These are phyloP conservation scores for Xylaria sp. DNA, from an alignment of 2,329 filamentous ascomycete genomes.

Conservation along the genomic window DNA sequence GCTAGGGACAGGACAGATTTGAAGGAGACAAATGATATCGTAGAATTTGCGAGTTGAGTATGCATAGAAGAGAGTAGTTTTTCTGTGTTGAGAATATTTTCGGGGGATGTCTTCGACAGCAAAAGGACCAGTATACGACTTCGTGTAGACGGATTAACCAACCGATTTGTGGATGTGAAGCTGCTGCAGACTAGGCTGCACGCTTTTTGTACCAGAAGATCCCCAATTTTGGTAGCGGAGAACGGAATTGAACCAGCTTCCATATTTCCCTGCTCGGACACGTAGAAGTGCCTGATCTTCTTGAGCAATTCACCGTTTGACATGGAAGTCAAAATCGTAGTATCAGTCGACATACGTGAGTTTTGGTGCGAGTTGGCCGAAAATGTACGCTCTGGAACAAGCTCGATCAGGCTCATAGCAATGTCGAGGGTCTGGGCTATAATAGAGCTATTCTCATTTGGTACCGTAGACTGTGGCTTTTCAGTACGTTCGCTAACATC, in stretches of 20 bases:
- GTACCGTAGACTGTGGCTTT: conserved; percentile 22
- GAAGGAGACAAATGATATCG: conserved; percentile 64
- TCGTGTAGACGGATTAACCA: conserved; percentile 64
- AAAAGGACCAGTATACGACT: conserved; percentile 69
- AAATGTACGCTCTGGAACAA: conserved; percentile 74
- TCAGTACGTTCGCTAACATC: conserved; percentile 57
- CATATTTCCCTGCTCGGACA: conserved; percentile 74
- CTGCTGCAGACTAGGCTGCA: conserved; percentile 62
- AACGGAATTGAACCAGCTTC: conserved; percentile 72
- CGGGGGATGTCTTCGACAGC: conserved; percentile 61
- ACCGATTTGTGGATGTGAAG: conserved; percentile 54
- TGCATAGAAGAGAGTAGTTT: conserved; percentile 63
- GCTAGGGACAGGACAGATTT: conserved; percentile 68
- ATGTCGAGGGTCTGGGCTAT: conserved; percentile 57
- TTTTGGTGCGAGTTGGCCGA: conserved; percentile 46
- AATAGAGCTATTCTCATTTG: conserved; percentile 39
- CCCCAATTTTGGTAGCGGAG: conserved; percentile 63
- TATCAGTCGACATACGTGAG: conserved; percentile 43
- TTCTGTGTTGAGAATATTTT: conserved; percentile 58
- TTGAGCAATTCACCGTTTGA: conserved; percentile 65
- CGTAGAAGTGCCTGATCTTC: conserved; percentile 73
- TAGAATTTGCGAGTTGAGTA: conserved; percentile 54
- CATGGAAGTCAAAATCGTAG: conserved; percentile 47
- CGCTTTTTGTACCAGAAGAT: conserved; percentile 71
- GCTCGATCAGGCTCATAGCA: conserved; percentile 66